A percentile compares a stretch with the other conserved stretches of the same genome.
These are phyloP conservation scores for Pleurotus platypus DNA, from an alignment of 768 basidiomycete species.

Conservation along the genomic window DNA sequence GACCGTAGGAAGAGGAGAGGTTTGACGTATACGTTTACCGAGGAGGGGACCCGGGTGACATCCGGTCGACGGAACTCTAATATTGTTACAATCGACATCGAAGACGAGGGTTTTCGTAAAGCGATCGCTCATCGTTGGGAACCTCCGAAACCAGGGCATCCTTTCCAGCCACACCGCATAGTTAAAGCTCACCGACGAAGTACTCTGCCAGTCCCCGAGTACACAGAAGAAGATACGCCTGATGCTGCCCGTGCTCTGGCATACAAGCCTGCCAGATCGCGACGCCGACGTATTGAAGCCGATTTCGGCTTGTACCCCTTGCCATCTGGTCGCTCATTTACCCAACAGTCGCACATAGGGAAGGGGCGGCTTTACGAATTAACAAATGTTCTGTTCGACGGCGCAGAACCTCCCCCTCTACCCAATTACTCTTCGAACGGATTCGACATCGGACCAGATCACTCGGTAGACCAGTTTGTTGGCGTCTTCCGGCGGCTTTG, in stretches of 20 bases:
- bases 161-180: neutral
- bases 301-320: slow-evolving; percentile 54
- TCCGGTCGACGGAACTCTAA: slow-evolving; percentile 27
- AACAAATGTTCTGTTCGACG: slow-evolving; percentile 29
- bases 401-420: slow-evolving; percentile 24
- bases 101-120: slow-evolving; percentile 39
- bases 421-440: slow-evolving; percentile 29
- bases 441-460: slow-evolving; percentile 39
- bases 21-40: slow-evolving; percentile 35
- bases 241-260: slow-evolving; percentile 1
- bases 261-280: neutral
- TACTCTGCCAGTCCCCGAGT: neutral
- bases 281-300: slow-evolving; percentile 21
- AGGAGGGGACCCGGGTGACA: slow-evolving; percentile 32
- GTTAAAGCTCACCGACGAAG: neutral
- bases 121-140: slow-evolving; percentile 28
- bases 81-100: slow-evolving; percentile 37
- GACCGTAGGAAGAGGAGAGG: slow-evolving; percentile 19
- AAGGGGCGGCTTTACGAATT: slow-evolving; percentile 62
- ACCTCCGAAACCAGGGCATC: slow-evolving; percentile 9
- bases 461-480: slow-evolving; percentile 41
- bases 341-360: slow-evolving; percentile 47
- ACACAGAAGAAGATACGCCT: slow-evolving; percentile 7
- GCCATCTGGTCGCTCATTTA: slow-evolving; percentile 50
- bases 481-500: slow-evolving; percentile 41